Percentiles rank a stretch among this genome's conserved stretches.
Conservation (phyloP, 257 asterid genomes). For the Solanum rostratum region DNA sequence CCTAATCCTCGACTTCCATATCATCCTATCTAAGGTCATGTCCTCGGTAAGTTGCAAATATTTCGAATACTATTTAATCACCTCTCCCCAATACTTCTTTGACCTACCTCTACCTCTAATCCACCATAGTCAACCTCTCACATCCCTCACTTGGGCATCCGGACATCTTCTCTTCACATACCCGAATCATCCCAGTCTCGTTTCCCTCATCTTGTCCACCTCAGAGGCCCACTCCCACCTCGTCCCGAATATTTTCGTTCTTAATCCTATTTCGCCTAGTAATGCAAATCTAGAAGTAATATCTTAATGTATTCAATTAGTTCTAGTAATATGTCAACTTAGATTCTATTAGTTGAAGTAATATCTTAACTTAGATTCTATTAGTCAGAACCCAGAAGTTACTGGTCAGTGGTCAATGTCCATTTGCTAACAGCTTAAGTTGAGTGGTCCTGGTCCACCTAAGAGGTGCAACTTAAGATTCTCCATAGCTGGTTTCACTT, state of each 20-base stretch:
- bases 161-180: neutral
- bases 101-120: neutral
- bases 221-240: neutral
- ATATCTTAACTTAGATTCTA: neutral
- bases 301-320: neutral
- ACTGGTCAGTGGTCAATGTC: neutral
- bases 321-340: neutral
- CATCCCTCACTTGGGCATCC: neutral
- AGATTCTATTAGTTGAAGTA: neutral
- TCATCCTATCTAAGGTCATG: neutral
- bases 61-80: neutral
- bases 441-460: neutral
- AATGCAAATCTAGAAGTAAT: neutral
- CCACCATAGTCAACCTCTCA: neutral
- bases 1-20: neutral
- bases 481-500: neutral
- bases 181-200: neutral
- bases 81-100: neutral
- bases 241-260: neutral
- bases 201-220: neutral
- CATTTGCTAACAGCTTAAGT: neutral
- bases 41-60: neutral
- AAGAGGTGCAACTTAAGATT: neutral
- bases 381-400: neutral
- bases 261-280: neutral